Evolutionary conservation across 2,329 filamentous ascomycete species (phyloP), one percentile per base, ranked within the genome.

Genomic region (Apiospora koreana): DNA sequence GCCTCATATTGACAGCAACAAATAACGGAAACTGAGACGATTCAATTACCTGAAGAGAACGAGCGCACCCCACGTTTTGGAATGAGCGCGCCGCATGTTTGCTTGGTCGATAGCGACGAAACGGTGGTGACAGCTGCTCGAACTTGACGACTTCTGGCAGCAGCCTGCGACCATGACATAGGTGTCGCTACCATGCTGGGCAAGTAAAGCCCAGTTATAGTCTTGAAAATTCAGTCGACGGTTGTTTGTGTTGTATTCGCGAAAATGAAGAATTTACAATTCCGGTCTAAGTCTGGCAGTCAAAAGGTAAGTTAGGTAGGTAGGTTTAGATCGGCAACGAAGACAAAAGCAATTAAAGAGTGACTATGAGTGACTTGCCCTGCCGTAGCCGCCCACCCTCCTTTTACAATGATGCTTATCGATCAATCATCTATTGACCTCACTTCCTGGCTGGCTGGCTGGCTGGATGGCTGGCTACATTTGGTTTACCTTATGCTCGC

Each of bases 21-120:
- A 8, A 10, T 38, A 62, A 62, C 54, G 3, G 28, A 38, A 62
- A 62, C 38, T 62, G 54, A 38, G 54, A 62, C 18, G 31, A 35
- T 62, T n/a, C 31, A n/a, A 62, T 62, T 62, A 62, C 54, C 54
- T 62, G 54, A 62, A 35, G 50, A 35, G 28, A 35, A 58, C 18
- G 50, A 31, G 50, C 28, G 16, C 50, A 58, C 16, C 28, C 50
- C 50, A 35, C 50, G 50, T 28, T 21, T 58, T 14, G 50, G 25
- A 2, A 23, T 10, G 54, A 21, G 18, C 54, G 31, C 18, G 28
- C 21, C 28, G 9, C 54, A 38, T 38, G 54, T n/a, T 14, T 35
- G 54, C 54, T 38, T 62, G n/a, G 18, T n/a, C 21, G 31, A 31
- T 9, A 31, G 12, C 18, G 54, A 38, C 54, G 54, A 38, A 38